These are phyloP conservation scores for Ophiosphaerella narmari DNA, from an alignment of 2,329 filamentous ascomycete species.

Conservation along the genomic window DNA sequence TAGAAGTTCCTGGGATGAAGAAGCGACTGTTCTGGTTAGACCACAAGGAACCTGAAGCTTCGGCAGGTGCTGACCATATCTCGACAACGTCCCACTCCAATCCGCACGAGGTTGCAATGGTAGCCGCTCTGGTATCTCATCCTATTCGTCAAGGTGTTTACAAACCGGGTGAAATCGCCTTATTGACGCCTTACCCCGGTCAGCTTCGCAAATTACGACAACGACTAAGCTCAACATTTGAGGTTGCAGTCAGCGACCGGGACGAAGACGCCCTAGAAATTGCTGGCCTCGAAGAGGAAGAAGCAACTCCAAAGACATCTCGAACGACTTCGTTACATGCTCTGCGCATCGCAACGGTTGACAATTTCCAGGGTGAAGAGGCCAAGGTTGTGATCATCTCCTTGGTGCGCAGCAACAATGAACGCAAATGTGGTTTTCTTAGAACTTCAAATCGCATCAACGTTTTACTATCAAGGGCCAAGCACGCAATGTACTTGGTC, in stretches of 20 bases:
- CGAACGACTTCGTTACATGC: conserved; percentile 11
- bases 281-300: conserved; percentile 27
- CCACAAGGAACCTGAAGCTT: too few relatives aligned
- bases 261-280: conserved; percentile 60
- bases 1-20: too few relatives aligned
- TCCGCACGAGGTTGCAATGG: too few relatives aligned
- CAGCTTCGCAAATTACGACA: conserved; percentile 60
- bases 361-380: conserved; percentile 81
- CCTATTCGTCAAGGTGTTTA: too few relatives aligned
- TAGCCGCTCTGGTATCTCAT: too few relatives aligned
- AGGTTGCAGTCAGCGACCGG: conserved; percentile 67
- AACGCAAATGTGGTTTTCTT: conserved; percentile 67
- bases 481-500: conserved; percentile 73
- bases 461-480: conserved; percentile 68
- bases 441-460: conserved; percentile 70
- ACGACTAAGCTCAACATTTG: conserved; percentile 55
- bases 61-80: too few relatives aligned
- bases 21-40: too few relatives aligned
- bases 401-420: conserved; percentile 69
- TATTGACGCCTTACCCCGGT: conserved; percentile 69
- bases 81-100: too few relatives aligned
- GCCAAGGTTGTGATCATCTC: conserved; percentile 72
- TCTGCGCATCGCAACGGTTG: conserved; percentile 63
- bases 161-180: conserved; percentile 57
- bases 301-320: conserved; percentile 13